Conservation (phyloP, 169 alveolate genomes). For the Eimeria necatrix region DNA sequence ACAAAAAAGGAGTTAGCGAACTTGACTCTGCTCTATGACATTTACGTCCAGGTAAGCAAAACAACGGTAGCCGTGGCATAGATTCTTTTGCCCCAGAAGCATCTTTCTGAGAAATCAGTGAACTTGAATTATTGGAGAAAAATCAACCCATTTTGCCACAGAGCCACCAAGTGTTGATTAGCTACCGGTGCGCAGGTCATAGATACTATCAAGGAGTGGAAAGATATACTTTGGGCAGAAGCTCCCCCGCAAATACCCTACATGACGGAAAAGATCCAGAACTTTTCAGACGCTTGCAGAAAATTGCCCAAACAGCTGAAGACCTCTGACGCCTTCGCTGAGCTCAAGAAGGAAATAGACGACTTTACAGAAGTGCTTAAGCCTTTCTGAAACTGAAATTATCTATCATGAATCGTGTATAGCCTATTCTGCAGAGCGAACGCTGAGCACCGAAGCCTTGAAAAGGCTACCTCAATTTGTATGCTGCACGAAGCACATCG, state of each 20-base stretch:
- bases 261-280: constrained; percentile 89
- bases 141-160: no score
- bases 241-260: constrained; percentile 92
- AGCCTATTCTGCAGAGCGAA: no score
- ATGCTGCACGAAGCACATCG: no score
- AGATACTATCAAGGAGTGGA: constrained; percentile 95
- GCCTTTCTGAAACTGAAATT: neutral
- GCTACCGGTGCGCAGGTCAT: constrained; percentile 85
- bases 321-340: constrained; percentile 96
- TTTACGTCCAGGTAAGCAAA: constrained; percentile 87
- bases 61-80: neutral
- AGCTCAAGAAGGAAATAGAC: constrained; percentile 94
- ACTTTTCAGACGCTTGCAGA: constrained; percentile 93
- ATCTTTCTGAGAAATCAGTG: neutral
- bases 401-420: neutral
- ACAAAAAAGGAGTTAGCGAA: constrained; percentile 95
- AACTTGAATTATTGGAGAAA: no score
- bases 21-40: constrained; percentile 94
- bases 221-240: constrained; percentile 95
- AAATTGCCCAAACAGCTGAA: constrained; percentile 96
- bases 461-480: no score
- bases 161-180: no score
- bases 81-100: neutral
- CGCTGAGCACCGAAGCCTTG: no score
- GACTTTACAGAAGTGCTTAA: constrained; percentile 89